phyloP scores from a whole-genome alignment of 495 filamentous ascomycete genomes.

The Filosporella fistucella region DNA sequence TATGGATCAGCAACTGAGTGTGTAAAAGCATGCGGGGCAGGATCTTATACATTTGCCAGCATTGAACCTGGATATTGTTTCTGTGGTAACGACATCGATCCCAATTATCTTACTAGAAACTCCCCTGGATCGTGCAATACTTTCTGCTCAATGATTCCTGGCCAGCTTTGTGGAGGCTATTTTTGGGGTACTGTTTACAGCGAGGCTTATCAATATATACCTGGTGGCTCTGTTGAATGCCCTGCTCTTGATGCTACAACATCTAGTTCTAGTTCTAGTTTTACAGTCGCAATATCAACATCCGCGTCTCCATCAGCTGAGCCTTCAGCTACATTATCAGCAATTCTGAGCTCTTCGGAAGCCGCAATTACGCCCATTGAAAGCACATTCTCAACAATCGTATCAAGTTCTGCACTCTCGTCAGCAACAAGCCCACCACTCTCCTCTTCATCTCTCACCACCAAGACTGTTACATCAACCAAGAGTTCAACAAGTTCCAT shows the following conservation, averaged over 20 bases:
- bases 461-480: neutral
- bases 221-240: neutral
- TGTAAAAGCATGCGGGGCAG: neutral
- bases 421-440: neutral
- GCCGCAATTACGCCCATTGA: neutral
- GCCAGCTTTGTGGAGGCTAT: conserved; percentile 1
- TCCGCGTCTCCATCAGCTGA: neutral
- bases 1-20: neutral
- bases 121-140: neutral
- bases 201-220: neutral
- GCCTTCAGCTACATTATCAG: neutral
- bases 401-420: neutral
- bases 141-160: neutral
- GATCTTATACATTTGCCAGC: neutral
- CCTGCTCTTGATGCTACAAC: neutral
- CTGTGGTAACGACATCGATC: neutral
- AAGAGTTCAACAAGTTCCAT: neutral
- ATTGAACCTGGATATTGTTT: neutral
- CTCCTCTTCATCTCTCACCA: too few relatives aligned
- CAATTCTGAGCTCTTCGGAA: neutral
- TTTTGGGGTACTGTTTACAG: neutral
- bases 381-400: neutral
- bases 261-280: neutral
- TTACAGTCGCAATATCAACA: neutral
- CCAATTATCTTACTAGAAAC: neutral